Evolutionary conservation across 371 early-diverging fungal genomes (phyloP).

Genomic region (Dinochytrium kinnereticum): DNA sequence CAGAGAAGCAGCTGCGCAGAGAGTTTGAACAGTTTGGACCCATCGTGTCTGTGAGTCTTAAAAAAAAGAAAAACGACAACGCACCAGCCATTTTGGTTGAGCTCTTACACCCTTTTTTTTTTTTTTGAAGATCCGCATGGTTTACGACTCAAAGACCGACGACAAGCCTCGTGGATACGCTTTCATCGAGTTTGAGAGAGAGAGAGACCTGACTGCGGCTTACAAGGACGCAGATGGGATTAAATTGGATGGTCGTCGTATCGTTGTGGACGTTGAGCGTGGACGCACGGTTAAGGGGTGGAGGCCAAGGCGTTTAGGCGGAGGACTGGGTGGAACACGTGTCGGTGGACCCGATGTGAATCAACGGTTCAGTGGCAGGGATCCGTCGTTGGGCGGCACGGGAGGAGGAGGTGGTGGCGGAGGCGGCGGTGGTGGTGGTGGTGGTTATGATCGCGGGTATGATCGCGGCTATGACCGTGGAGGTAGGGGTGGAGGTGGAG

Average conservation of each 20-base stretch:
- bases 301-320: slow-evolving; percentile 89
- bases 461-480: slow-evolving; percentile 35
- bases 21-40: slow-evolving; percentile 88
- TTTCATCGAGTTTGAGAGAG: slow-evolving; percentile 93
- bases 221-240: slow-evolving; percentile 90
- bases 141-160: slow-evolving; percentile 62
- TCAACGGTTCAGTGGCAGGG: slow-evolving; percentile 39
- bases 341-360: slow-evolving; percentile 56
- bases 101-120: background rate
- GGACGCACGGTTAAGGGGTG: slow-evolving; percentile 96
- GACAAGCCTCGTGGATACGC: slow-evolving; percentile 89
- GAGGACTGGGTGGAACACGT: slow-evolving; percentile 89
- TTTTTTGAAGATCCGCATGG: slow-evolving; percentile 69
- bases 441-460: slow-evolving; percentile 47
- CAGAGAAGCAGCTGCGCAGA: slow-evolving; percentile 77
- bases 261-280: slow-evolving; percentile 95
- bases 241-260: slow-evolving; percentile 82
- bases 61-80: background rate
- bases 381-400: slow-evolving; percentile 26
- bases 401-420: slow-evolving; percentile 32
- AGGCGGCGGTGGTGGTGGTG: slow-evolving; percentile 27
- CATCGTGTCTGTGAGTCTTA: slow-evolving; percentile 71
- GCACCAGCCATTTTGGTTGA: background rate
- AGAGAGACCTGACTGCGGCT: slow-evolving; percentile 89
- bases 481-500: slow-evolving; percentile 23